Percentiles rank a stretch among this genome's conserved stretches.
phyloP scores from a whole-genome alignment of 2,329 filamentous ascomycete species.

The Elsinoe batatas region DNA sequence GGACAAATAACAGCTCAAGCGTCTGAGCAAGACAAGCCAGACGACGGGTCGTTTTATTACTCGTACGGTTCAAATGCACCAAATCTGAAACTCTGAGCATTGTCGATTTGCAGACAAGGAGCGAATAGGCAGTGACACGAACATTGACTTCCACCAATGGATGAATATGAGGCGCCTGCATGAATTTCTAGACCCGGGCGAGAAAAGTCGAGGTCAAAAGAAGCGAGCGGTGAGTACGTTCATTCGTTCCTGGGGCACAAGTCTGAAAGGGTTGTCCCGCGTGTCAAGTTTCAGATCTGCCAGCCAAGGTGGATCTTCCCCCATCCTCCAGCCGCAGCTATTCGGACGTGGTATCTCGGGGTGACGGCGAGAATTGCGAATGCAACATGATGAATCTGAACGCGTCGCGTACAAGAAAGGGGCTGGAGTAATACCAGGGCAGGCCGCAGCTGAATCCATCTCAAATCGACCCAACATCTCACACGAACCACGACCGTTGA shows the following conservation, averaged over 20 bases:
- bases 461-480: neutral
- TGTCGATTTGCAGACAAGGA: neutral
- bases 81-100: neutral
- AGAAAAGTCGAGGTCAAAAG: neutral
- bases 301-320: neutral
- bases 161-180: neutral
- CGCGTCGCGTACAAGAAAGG: neutral
- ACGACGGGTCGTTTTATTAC: neutral
- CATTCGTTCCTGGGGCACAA: neutral
- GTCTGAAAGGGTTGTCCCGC: neutral
- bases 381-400: neutral
- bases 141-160: constrained; percentile 1
- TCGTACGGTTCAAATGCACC: neutral
- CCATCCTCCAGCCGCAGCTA: neutral
- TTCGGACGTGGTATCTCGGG: neutral
- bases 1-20: too few relatives aligned
- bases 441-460: neutral
- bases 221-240: neutral
- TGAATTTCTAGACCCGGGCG: neutral
- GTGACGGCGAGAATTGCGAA: neutral
- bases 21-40: neutral
- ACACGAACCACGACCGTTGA: constrained; percentile 8
- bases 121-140: neutral
- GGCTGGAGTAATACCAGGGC: neutral
- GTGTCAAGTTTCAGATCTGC: constrained; percentile 11